A percentile compares a stretch with the other conserved stretches of the same genome.
Conservation (phyloP, 164 flowering plant genomes). For the Vitis cinerea region DNA sequence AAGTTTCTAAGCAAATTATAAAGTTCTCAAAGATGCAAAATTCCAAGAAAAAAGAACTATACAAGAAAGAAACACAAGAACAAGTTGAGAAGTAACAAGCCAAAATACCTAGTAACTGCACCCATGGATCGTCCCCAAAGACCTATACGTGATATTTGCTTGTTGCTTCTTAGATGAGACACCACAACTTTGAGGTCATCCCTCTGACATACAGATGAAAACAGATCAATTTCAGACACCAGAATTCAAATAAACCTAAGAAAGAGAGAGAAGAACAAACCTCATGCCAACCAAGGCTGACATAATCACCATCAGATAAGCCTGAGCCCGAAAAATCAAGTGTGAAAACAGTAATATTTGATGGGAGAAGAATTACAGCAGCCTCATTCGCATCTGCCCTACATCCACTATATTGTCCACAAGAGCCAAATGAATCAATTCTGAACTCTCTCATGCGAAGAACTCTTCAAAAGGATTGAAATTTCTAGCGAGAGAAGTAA, state of each 20-base stretch:
- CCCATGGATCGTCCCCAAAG: slow-evolving; percentile 99
- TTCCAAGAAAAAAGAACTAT: not conserved
- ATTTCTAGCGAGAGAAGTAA: not conserved
- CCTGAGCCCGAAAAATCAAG: slow-evolving; percentile 99
- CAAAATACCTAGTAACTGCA: slow-evolving; percentile 86
- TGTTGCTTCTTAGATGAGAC: slow-evolving; percentile 62
- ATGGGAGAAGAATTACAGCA: slow-evolving; percentile 83
- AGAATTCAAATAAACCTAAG: not conserved
- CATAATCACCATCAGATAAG: slow-evolving; percentile 88
- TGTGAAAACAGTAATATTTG: slow-evolving; percentile 88
- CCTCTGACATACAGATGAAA: slow-evolving; percentile 47
- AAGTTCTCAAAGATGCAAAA: not conserved
- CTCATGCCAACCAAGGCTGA: slow-evolving; percentile 99
- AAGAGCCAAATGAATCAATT: not conserved
- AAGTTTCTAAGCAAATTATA: not conserved
- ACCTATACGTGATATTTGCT: slow-evolving; percentile 74
- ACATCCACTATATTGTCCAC: slow-evolving; percentile 67
- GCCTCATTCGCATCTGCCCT: slow-evolving; percentile 98
- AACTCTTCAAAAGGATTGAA: not conserved
- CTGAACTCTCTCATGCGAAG: slow-evolving; percentile 2
- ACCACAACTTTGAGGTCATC: slow-evolving; percentile 84
- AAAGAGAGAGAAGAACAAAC: slow-evolving; percentile 30
- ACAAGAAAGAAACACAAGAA: not conserved
- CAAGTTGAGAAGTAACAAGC: not conserved
- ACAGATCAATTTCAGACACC: slow-evolving; percentile 1